Percentiles rank a stretch among this genome's conserved stretches.
These are phyloP conservation scores for Pterocarpus macrocarpus DNA, from an alignment of 306 rosid genomes.

Conservation along the genomic window DNA sequence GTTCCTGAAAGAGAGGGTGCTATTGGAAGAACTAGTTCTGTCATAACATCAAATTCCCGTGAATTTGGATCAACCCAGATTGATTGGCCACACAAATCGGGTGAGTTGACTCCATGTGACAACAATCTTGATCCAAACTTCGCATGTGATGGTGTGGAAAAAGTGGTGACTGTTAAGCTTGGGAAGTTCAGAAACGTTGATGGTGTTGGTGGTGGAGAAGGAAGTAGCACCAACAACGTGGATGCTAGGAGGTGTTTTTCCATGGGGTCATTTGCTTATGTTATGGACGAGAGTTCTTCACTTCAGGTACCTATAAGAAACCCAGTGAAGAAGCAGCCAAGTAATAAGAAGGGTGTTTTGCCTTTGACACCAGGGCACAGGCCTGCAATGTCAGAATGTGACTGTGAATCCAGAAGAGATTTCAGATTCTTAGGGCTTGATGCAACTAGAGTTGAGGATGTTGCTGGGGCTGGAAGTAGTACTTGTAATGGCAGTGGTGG, in stretches of 20 bases:
- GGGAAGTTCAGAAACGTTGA: conserved; percentile 86
- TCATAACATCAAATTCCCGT: conserved; percentile 52
- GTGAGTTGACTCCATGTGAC: conserved; percentile 53
- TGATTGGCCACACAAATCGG: conserved; percentile 37
- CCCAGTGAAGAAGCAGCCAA: conserved; percentile 60
- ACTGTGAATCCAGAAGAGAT: conserved; percentile 80
- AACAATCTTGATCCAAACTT: conserved; percentile 34
- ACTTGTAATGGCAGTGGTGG: conserved; percentile 27
- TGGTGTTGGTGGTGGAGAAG: conserved; percentile 60
- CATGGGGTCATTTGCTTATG: conserved; percentile 91
- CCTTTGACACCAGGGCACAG: conserved; percentile 74
- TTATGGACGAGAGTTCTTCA: conserved; percentile 79
- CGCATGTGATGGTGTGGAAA: conserved; percentile 52
- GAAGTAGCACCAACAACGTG: conserved; percentile 56
- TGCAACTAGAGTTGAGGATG: conserved; percentile 34
- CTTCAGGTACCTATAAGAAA: conserved; percentile 81
- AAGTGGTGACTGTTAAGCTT: conserved; percentile 78
- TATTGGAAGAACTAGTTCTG: conserved; percentile 66
- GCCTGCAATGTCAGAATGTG: conserved; percentile 88
- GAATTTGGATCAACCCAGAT: conserved; percentile 58
- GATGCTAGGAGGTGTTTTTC: conserved; percentile 94
- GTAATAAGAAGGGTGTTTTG: conserved; percentile 63
- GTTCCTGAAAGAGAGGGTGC: conserved; percentile 59
- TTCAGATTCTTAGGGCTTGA: conserved; percentile 70
- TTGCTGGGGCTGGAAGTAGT: conserved; percentile 27